These are phyloP conservation scores for Calendula officinalis DNA, from an alignment of 129 eudicot species.

Conservation along the genomic window DNA sequence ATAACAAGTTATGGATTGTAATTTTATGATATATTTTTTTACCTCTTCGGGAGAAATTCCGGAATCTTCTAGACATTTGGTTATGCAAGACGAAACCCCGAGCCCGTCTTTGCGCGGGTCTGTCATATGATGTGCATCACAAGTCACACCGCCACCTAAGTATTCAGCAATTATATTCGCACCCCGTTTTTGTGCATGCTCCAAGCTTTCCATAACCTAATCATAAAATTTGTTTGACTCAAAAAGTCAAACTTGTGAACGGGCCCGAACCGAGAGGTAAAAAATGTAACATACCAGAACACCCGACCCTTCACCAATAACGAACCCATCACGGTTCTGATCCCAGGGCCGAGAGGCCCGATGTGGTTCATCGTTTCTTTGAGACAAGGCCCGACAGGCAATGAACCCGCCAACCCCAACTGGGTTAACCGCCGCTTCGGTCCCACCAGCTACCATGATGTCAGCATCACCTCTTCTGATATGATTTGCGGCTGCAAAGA, in stretches of 20 bases:
- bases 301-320: slow-evolving; percentile 89
- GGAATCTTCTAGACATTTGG: slow-evolving; percentile 63
- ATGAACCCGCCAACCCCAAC: slow-evolving; percentile 82
- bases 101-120: slow-evolving; percentile 87
- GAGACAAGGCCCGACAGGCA: slow-evolving; percentile 83
- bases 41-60: slow-evolving; percentile 92
- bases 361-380: slow-evolving; percentile 72
- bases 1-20: neutral
- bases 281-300: slow-evolving; percentile 49
- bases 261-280: neutral
- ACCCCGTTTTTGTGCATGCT: slow-evolving; percentile 76
- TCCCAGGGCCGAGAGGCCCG: slow-evolving; percentile 92
- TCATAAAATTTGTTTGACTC: slow-evolving; percentile 5
- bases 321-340: slow-evolving; percentile 80
- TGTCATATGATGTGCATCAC: slow-evolving; percentile 97
- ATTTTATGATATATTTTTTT: neutral
- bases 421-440: slow-evolving; percentile 73
- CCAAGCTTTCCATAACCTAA: slow-evolving; percentile 90
- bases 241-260: slow-evolving; percentile 12
- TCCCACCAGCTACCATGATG: slow-evolving; percentile 80
- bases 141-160: slow-evolving; percentile 81
- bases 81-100: slow-evolving; percentile 81
- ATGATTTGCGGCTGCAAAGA: slow-evolving; percentile 80
- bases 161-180: slow-evolving; percentile 79
- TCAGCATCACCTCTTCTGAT: slow-evolving; percentile 88